These are phyloP conservation scores for Boechera divaricarpa DNA, from an alignment of 345 rosid genomes.

Conservation along the genomic window DNA sequence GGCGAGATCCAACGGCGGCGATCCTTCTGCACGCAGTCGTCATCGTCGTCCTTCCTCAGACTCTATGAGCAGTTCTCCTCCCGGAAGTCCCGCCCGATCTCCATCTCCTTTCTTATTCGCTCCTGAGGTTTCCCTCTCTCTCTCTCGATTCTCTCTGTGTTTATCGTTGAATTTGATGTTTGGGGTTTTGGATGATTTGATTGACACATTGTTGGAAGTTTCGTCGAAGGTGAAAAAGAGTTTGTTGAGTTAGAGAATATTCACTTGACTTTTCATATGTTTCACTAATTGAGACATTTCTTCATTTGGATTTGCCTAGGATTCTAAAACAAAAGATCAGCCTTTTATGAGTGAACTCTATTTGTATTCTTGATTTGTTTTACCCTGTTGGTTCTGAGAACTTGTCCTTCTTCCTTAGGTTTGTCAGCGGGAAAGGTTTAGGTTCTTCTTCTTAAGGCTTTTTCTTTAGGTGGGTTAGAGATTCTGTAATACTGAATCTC, in stretches of 20 bases:
- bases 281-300: constrained; percentile 21
- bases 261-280: constrained; percentile 16
- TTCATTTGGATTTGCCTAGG: constrained; percentile 11
- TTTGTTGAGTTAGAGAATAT: constrained; percentile 10
- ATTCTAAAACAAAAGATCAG: background rate
- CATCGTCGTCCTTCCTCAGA: constrained; percentile 54
- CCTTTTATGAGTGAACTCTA: background rate
- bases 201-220: constrained; percentile 29
- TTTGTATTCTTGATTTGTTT: constrained; percentile 6
- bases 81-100: constrained; percentile 61
- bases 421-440: background rate
- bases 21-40: constrained; percentile 39
- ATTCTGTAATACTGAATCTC: background rate
- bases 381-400: background rate
- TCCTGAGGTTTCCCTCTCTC: constrained; percentile 63
- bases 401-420: background rate
- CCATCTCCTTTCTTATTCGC: constrained; percentile 67
- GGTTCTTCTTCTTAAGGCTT: background rate
- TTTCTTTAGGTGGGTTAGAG: background rate
- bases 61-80: constrained; percentile 58
- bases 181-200: constrained; percentile 22
- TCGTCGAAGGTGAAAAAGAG: background rate
- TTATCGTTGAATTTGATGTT: constrained; percentile 35
- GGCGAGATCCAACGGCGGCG: constrained; percentile 55
- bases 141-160: background rate